Percentiles rank a stretch among this genome's conserved stretches.
These are phyloP conservation scores for Centaurea solstitialis DNA, from an alignment of 129 eudicot genomes.

Conservation along the genomic window DNA sequence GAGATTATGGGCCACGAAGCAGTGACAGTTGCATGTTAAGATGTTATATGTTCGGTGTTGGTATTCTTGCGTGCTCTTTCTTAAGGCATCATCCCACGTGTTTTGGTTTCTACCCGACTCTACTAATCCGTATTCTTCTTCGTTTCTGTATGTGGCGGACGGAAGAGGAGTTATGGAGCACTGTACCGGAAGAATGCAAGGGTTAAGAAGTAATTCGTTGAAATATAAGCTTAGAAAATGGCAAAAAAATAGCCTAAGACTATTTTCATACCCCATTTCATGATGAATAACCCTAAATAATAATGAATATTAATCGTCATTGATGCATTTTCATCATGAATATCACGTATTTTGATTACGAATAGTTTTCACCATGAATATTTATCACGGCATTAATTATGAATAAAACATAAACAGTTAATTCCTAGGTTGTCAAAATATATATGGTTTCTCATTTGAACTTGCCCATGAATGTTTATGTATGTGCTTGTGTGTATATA, in stretches of 20 bases:
- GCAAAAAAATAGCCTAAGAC: too few relatives aligned
- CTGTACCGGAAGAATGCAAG: conserved; percentile 12
- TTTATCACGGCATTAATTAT: too few relatives aligned
- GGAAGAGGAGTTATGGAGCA: conserved; percentile 7
- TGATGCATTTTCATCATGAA: neutral
- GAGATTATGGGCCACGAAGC: conserved; percentile 82
- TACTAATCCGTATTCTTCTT: conserved; percentile 32
- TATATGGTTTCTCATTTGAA: too few relatives aligned
- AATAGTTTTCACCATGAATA: neutral
- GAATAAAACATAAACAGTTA: too few relatives aligned
- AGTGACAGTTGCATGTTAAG: conserved; percentile 91
- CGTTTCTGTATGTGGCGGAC: conserved; percentile 17
- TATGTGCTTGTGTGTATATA: too few relatives aligned
- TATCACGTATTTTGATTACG: neutral
- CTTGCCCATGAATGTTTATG: too few relatives aligned
- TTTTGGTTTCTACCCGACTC: conserved; percentile 42
- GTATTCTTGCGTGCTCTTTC: conserved; percentile 76
- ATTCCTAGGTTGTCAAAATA: too few relatives aligned
- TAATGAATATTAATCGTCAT: too few relatives aligned
- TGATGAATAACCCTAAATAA: too few relatives aligned
- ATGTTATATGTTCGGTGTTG: conserved; percentile 84
- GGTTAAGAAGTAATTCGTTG: neutral
- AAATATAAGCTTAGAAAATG: neutral
- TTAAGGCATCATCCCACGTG: conserved; percentile 74
- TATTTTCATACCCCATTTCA: too few relatives aligned